Conservation (phyloP, 495 filamentous ascomycete genomes). For the Recurvomyces mirabilis region DNA sequence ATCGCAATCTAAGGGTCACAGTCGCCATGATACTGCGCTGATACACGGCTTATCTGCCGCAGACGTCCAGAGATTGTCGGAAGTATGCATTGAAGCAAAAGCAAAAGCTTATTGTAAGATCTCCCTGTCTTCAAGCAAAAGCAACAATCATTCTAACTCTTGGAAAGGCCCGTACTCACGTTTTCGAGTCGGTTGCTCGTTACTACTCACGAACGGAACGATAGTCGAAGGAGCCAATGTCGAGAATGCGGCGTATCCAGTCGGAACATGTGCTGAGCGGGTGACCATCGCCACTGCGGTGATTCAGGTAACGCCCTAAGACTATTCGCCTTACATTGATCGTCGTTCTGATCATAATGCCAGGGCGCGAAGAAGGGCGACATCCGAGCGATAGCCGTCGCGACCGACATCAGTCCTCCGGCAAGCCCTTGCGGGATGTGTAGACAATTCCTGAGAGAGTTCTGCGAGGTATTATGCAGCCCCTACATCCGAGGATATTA, state of each 20-base stretch:
- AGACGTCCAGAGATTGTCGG: slow-evolving; percentile 51
- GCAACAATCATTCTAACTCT: not conserved
- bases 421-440: slow-evolving; percentile 43
- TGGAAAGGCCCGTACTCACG: slow-evolving; percentile 72
- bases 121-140: not conserved
- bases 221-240: slow-evolving; percentile 68
- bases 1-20: slow-evolving; percentile 11
- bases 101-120: slow-evolving; percentile 63
- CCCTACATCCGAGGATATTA: not conserved
- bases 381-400: slow-evolving; percentile 78
- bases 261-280: slow-evolving; percentile 88
- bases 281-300: slow-evolving; percentile 76
- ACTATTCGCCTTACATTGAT: too few species aligned
- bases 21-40: slow-evolving; percentile 21
- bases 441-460: slow-evolving; percentile 37
- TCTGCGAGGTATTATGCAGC: slow-evolving; percentile 28
- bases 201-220: slow-evolving; percentile 51
- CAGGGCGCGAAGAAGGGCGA: slow-evolving; percentile 42
- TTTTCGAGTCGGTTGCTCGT: slow-evolving; percentile 78
- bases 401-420: slow-evolving; percentile 53
- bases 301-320: slow-evolving; percentile 36
- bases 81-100: slow-evolving; percentile 54
- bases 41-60: slow-evolving; percentile 41
- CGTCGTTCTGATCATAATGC: too few species aligned
- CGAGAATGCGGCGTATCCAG: slow-evolving; percentile 87